A percentile compares a stretch with the other conserved stretches of the same genome.
These are phyloP conservation scores for Achlya hypogyna DNA, from an alignment of 352 stramenopile species.

Conservation along the genomic window DNA sequence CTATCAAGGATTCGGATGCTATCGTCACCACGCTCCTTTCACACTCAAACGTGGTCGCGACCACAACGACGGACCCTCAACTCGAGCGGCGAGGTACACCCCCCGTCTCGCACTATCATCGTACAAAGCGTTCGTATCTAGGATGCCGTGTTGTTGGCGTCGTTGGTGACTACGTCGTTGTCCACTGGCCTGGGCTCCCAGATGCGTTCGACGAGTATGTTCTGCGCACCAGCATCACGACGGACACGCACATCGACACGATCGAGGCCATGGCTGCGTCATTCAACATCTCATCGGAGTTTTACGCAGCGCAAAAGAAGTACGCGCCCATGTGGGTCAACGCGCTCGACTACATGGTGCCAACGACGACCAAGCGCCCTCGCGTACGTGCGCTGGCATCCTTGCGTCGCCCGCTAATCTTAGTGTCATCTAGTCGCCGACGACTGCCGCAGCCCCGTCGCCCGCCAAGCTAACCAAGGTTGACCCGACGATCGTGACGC, in stretches of 20 bases:
- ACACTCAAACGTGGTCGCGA: not conserved
- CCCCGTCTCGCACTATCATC: not conserved
- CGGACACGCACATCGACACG: constrained; percentile 1
- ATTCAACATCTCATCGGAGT: constrained; percentile 12
- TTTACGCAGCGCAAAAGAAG: not conserved
- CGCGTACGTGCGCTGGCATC: not conserved
- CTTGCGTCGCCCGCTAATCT: not conserved
- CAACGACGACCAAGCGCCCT: not conserved
- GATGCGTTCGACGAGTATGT: constrained; percentile 17
- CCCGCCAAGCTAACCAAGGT: constrained; percentile 2
- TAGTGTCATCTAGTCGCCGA: not conserved
- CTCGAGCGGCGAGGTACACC: not conserved
- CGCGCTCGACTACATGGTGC: constrained; percentile 2
- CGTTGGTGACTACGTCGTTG: constrained; percentile 10
- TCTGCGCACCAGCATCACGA: not conserved
- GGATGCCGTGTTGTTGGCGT: constrained; percentile 8
- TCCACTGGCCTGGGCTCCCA: constrained; percentile 15
- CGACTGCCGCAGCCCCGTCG: not conserved
- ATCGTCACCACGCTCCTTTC: not conserved
- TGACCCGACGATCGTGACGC: not conserved
- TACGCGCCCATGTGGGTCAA: constrained; percentile 18
- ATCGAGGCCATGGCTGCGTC: not conserved
- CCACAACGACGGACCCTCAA: not conserved
- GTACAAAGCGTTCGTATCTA: not conserved
- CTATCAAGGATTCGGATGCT: not conserved